Percentiles rank a stretch among this genome's conserved stretches.
These are phyloP conservation scores for Lactarius evosmus DNA, from an alignment of 768 basidiomycete genomes.

Conservation along the genomic window DNA sequence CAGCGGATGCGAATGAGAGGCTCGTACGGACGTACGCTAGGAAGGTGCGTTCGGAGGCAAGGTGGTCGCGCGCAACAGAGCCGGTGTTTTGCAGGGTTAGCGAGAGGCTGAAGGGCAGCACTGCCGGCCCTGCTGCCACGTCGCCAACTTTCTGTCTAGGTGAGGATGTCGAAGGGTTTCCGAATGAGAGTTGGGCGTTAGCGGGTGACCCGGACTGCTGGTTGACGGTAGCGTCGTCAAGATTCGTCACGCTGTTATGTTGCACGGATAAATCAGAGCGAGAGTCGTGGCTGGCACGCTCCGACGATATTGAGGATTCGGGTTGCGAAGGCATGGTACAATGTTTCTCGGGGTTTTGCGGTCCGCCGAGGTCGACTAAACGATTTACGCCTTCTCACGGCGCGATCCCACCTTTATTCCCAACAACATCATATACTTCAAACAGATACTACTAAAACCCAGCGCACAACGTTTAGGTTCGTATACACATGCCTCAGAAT, in stretches of 20 bases:
- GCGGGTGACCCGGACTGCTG: neutral
- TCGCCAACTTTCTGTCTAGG: neutral
- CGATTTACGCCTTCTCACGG: too few species aligned
- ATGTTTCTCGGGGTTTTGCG: neutral
- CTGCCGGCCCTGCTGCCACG: neutral
- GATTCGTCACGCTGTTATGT: too few species aligned
- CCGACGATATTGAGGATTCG: neutral
- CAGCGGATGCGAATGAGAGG: slow-evolving; percentile 46
- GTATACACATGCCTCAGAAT: neutral
- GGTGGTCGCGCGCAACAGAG: slow-evolving; percentile 50
- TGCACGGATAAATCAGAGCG: neutral
- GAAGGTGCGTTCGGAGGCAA: slow-evolving; percentile 50
- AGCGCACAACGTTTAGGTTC: neutral
- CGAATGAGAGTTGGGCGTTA: neutral
- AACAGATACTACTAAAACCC: neutral
- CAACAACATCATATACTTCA: neutral
- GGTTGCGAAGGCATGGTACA: too few species aligned
- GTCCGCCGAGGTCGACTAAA: neutral
- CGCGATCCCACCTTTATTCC: too few species aligned
- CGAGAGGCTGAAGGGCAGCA: slow-evolving; percentile 19
- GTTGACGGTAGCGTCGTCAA: neutral
- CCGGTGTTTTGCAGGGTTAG: slow-evolving; percentile 46
- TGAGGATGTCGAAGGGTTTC: neutral
- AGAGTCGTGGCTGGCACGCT: neutral
- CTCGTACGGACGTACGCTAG: slow-evolving; percentile 52